Percentiles rank a stretch among this genome's conserved stretches.
Evolutionary conservation across 176 grass and related monocot species (phyloP).

Genomic region (Paspalum vaginatum): DNA sequence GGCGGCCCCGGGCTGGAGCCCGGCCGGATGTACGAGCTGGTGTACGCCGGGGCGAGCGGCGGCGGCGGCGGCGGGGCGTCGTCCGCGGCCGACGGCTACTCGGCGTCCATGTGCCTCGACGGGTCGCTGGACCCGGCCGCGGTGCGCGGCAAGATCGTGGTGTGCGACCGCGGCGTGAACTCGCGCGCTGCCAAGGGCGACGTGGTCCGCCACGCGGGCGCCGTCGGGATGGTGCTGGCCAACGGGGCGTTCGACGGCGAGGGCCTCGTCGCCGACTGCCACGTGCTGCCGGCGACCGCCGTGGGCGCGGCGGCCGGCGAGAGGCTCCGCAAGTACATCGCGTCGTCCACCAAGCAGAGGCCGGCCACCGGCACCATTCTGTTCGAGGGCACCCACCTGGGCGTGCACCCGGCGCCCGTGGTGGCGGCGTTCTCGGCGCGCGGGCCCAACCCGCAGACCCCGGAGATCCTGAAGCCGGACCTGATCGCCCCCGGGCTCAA

Average conservation of each 20-base stretch:
- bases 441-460: constrained; percentile 82
- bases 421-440: constrained; percentile 92
- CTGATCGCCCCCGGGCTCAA: constrained; percentile 85
- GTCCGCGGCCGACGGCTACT: constrained; percentile 63
- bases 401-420: constrained; percentile 82
- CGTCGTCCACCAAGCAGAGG: constrained; percentile 45
- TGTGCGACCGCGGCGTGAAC: constrained; percentile 94
- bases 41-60: constrained; percentile 59
- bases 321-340: constrained; percentile 75
- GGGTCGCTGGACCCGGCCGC: constrained; percentile 67
- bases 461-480: constrained; percentile 88
- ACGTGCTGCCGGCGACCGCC: constrained; percentile 79
- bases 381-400: constrained; percentile 83
- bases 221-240: constrained; percentile 83
- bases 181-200: constrained; percentile 79
- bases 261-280: constrained; percentile 90
- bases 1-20: constrained; percentile 63
- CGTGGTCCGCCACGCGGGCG: constrained; percentile 74
- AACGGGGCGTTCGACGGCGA: constrained; percentile 93
- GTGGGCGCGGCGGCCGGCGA: constrained; percentile 68
- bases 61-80: constrained; percentile 24
- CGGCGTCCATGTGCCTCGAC: constrained; percentile 84
- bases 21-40: constrained; percentile 69
- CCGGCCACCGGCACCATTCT: constrained; percentile 78
- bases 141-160: constrained; percentile 74